Base-by-base conservation (phyloP, 257 asterid species). In the Fraxinus pennsylvanica region DNA sequence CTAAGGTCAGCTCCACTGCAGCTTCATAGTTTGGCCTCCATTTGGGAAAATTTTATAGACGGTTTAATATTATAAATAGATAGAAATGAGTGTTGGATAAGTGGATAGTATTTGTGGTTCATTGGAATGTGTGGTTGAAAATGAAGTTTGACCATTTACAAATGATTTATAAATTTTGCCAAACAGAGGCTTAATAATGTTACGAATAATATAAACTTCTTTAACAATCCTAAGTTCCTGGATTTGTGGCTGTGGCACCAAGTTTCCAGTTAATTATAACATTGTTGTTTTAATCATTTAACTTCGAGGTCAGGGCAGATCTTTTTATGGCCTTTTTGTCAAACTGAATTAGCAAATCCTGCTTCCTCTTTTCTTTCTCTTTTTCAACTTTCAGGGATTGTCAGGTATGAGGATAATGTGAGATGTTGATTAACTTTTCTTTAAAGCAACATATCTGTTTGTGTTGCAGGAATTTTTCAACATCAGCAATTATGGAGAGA, bases 401-500 rank as follows among this genome's bases (percentile, higher is more conserved):
- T 41, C 38, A 19, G 27, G 73, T 17, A 45, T 63, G 66, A 1
- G 57, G 68, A 68, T 73, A 35, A 68, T 3, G 10, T n/a, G 59
- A 68, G 65, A 13, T 19, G 25, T 70, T 71, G 25, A 30, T 41
- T 59, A 74, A 72, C 76, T 45, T 63, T 59, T 74, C 22, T 78
- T 75, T 82, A 50, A 35, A 68, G 39, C 32, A 68, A 68, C 38
- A 35, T 22, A 68, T 54, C 25, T 52, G 66, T 71, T 71, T 38
- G 41, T 72, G 71, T 68, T 59, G 59, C 90, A 94, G 98, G 89
- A 89, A 89, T 82, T 82, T 92, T 82, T 86, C 99, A 77, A 96
- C 99, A 82, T 90, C 99, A 65, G 99, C 99, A 71, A 91, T 96
- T 61, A 96, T 96, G 98, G 97, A 96, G 86, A 92, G 99, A 85